phyloP scores from a whole-genome alignment of 208 protist species.

The Leishmania tarentolae region DNA sequence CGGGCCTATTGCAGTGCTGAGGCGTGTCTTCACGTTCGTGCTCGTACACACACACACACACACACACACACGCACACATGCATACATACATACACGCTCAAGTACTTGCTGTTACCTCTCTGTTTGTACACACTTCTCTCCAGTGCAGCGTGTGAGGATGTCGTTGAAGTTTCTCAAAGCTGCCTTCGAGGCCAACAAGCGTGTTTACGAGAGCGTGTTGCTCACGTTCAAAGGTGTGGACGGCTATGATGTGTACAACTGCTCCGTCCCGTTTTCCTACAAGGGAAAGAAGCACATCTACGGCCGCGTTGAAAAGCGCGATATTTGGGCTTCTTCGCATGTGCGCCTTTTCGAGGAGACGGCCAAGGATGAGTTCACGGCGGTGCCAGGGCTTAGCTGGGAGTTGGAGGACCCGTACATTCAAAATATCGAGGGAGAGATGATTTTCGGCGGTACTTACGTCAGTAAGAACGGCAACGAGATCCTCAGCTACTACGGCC shows the following conservation, averaged over 20 bases:
- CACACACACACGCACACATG: background rate
- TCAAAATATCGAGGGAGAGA: slow-evolving; percentile 33
- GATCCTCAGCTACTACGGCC: slow-evolving; percentile 36
- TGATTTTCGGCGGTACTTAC: slow-evolving; percentile 46
- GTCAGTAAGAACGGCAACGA: slow-evolving; percentile 35
- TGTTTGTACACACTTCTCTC: background rate
- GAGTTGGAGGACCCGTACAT: slow-evolving; percentile 50
- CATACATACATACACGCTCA: background rate
- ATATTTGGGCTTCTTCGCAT: slow-evolving; percentile 40
- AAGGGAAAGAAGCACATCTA: slow-evolving; percentile 54
- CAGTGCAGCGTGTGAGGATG: background rate
- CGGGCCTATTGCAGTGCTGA: background rate
- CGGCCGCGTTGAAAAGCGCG: slow-evolving; percentile 40
- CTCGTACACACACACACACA: background rate
- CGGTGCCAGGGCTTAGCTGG: slow-evolving; percentile 25
- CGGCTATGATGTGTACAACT: slow-evolving; percentile 65
- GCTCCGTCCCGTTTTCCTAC: slow-evolving; percentile 58
- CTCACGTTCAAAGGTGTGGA: slow-evolving; percentile 63
- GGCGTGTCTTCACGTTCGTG: background rate
- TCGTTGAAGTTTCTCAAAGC: background rate
- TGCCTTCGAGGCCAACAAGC: slow-evolving; percentile 26
- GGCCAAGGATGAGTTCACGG: slow-evolving; percentile 44
- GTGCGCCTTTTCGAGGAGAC: slow-evolving; percentile 47
- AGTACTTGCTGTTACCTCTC: background rate
- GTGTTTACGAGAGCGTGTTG: slow-evolving; percentile 47